Evolutionary conservation across 2,329 filamentous ascomycete species (phyloP), one percentile per base, ranked within the genome.

Genomic region (Chaetothyriales sp.): DNA sequence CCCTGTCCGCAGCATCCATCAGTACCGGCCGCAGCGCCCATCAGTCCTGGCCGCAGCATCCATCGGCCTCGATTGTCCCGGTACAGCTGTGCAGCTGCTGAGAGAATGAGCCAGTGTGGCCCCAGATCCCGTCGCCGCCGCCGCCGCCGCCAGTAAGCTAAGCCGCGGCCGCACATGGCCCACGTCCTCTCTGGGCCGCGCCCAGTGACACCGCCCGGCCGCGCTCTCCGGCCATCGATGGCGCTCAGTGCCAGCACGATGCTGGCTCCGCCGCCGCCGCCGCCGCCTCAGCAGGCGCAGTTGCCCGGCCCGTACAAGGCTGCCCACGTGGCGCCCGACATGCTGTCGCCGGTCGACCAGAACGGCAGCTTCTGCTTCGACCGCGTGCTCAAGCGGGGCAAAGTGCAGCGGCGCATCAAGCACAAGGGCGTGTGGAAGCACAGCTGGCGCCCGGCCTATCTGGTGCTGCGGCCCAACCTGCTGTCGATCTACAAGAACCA

Each of bases 361-460:
- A 89, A 94, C 68, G 92, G 92, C 56, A 92, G 88, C 68, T 98
- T 95, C 67, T 89, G 92, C 64, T 94, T 94, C 64, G 92, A 98
- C 68, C 83, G 89, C 48, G 86, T 97, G 51, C 78, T 97, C 67
- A 97, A 94, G 71, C 82, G 84, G 52, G 89, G 90, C 54, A 85
- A 84, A 60, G 82, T 95, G 43, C 78, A 85, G 64, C 94, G 94
- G 70, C 81, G 90, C 60, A 94, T 89, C 18, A 85, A 89, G 62
- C 95, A 90, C 73, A 97, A 90, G 54, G 54, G 70, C 64, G 67
- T 66, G 49, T 73, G 72, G 58, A 64, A 65, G 55, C 68, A 95
- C 81, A 82, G 85, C 56, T 98, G 92, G 92, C 94, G 94, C 70
- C 75, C 83, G 5, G 81, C 89, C 56, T 92, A 86, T 69, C 75